Base-by-base conservation (phyloP, 2,329 filamentous ascomycete species). In the Fusarium sp. region DNA sequence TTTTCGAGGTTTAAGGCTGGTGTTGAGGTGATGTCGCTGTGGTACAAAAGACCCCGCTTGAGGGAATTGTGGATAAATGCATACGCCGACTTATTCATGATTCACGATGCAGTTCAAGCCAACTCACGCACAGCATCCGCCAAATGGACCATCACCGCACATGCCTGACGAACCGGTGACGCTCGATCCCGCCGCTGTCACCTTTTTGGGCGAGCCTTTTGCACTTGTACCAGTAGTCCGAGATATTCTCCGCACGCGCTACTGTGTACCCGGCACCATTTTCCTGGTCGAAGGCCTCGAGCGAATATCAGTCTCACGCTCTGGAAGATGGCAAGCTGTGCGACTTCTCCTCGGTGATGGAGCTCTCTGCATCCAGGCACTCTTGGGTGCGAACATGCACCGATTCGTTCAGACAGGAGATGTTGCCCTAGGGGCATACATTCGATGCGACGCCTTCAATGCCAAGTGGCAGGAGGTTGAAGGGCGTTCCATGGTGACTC, bases 321-420 rank as follows among this genome's bases (percentile, higher is more conserved):
- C 74, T 3, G 77, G 71, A 15, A 73, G 79, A 74, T 84, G 83
- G 80, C 83, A 85, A 34, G 78, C 80, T 2, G 72, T 88, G 1
- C 80, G 86, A 3, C 68, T 89, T 11, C 57, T 88, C 0, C 81
- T 89, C 0, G 84, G 86, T 39, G 87, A 89, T 66, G 86, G 87
- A 1, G 80, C 84, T 70, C 74, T 88, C 4, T 88, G 85, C 67
- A 81, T 89, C n/a, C 87, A 89, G 73, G 86, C 85, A 0, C 75
- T 89, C 8, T 74, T 88, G 43, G 75, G 77, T 7, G 77, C 81
- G 1, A 81, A 81, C 48, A 80, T 86, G 76, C 86, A 88, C 53
- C 79, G 81, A 5, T 81, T 86, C n/a, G 78, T 87, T 9, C 81
- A 86, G 41, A 74, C 73, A 1, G 82, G 81, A 3, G 80, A 83